A percentile compares a stretch with the other conserved stretches of the same genome.
phyloP scores from a whole-genome alignment of 495 filamentous ascomycete species.

The Neurospora sp. region DNA sequence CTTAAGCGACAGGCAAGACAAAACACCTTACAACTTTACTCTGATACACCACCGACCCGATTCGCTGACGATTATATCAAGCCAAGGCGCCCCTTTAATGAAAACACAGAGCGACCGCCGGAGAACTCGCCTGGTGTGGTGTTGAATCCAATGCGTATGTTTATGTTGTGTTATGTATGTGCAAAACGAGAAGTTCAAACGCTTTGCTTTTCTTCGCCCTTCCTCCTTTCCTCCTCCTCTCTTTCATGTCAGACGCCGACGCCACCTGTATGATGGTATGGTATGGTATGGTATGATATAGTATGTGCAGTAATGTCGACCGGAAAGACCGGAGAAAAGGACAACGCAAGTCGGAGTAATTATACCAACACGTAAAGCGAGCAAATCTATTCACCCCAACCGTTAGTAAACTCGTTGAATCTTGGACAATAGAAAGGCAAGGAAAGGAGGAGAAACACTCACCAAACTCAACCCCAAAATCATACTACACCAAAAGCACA shows the following conservation, averaged over 20 bases:
- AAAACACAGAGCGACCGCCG: neutral
- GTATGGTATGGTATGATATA: neutral
- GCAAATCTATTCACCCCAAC: constrained; percentile 31
- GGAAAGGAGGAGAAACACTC: constrained; percentile 26
- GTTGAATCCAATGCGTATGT: neutral
- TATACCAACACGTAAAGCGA: constrained; percentile 43
- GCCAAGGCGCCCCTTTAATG: neutral
- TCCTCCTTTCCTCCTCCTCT: neutral
- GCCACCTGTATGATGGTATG: neutral
- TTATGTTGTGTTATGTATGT: neutral
- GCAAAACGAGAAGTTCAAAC: neutral
- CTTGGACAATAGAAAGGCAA: neutral
- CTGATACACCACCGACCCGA: neutral
- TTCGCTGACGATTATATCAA: neutral
- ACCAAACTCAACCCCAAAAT: constrained; percentile 82
- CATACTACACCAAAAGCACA: constrained; percentile 93
- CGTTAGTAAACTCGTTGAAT: constrained; percentile 3
- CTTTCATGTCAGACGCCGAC: neutral
- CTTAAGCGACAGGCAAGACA: no score
- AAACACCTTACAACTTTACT: neutral
- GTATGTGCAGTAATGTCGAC: neutral
- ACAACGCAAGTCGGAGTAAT: neutral
- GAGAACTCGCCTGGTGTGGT: neutral
- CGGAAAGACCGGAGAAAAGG: neutral
- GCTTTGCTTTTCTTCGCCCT: neutral